Conservation (phyloP, 805 yeast genomes). For the Nakazawaea molendinolei region DNA sequence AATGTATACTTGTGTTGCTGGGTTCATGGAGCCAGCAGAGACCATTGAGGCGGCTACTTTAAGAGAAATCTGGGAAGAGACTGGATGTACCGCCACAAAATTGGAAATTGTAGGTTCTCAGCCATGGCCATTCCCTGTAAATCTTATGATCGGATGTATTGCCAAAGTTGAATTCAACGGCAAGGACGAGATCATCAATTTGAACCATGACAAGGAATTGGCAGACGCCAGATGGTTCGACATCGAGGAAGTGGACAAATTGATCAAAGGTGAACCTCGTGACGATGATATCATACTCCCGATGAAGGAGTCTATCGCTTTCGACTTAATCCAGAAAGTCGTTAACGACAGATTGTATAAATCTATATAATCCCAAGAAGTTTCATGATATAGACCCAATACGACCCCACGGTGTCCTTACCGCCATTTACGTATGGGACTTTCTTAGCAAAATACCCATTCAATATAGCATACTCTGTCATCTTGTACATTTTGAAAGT, state of each 20-base stretch:
- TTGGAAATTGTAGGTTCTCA: constrained; percentile 68
- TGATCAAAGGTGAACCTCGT: constrained; percentile 26
- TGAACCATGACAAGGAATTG: constrained; percentile 82
- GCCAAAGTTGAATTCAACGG: constrained; percentile 72
- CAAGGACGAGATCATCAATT: constrained; percentile 52
- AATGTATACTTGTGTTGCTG: constrained; percentile 86
- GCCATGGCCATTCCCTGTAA: constrained; percentile 98
- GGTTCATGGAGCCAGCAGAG: constrained; percentile 94
- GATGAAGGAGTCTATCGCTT: constrained; percentile 36
- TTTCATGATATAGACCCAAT: constrained; percentile 1
- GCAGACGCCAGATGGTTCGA: constrained; percentile 85
- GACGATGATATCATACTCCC: constrained; percentile 37
- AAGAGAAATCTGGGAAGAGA: constrained; percentile 93
- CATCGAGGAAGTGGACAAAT: constrained; percentile 38
- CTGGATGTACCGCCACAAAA: constrained; percentile 63
- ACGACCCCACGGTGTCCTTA: constrained; percentile 5
- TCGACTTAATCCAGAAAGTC: constrained; percentile 34
- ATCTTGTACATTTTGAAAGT: constrained; percentile 4
- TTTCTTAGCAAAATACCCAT: constrained; percentile 5
- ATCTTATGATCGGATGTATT: constrained; percentile 88
- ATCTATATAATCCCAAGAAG: constrained; percentile 7
- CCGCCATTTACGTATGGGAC: constrained; percentile 9
- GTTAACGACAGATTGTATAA: constrained; percentile 3
- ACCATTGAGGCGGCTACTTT: constrained; percentile 81
- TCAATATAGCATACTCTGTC: constrained; percentile 3